Evolutionary conservation across 805 yeast genomes (phyloP).

Genomic region (Grigorovia humatica): DNA sequence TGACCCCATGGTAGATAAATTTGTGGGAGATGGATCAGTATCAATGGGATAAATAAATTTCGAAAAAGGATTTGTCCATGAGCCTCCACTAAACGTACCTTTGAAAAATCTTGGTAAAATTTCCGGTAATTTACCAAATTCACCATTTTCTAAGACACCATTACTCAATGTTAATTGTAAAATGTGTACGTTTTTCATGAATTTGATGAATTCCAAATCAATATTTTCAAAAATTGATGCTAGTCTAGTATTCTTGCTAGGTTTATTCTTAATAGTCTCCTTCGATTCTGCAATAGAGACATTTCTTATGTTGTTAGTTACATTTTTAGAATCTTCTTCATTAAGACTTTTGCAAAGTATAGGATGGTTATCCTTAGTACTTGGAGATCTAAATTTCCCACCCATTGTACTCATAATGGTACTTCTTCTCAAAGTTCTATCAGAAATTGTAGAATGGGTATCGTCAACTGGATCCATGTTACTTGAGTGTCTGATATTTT

Average conservation of each 20-base stretch:
- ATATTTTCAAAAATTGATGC: conserved; percentile 7
- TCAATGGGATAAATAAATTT: conserved; percentile 8
- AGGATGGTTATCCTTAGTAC: not conserved
- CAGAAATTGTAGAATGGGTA: not conserved
- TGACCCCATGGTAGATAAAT: not conserved
- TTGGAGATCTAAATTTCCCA: not conserved
- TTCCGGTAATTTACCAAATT: conserved; percentile 39
- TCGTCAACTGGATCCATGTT: not conserved
- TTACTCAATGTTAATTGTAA: conserved; percentile 21
- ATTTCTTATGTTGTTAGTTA: not conserved
- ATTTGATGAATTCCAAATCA: conserved; percentile 24
- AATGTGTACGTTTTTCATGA: conserved; percentile 21
- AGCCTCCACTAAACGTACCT: conserved; percentile 66
- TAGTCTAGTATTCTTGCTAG: not conserved
- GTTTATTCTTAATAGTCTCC: not conserved
- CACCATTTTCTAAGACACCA: conserved; percentile 13
- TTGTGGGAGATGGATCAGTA: not conserved
- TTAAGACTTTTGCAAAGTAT: not conserved
- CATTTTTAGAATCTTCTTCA: not conserved
- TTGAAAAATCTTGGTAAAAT: conserved; percentile 58
- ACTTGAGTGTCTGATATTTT: not conserved
- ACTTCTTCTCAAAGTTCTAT: conserved; percentile 12
- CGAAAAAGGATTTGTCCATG: conserved; percentile 64
- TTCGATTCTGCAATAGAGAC: not conserved
- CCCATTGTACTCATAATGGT: conserved; percentile 13